phyloP scores from a whole-genome alignment of 371 early-diverging fungal species.

The Sporodiniella umbellata region DNA sequence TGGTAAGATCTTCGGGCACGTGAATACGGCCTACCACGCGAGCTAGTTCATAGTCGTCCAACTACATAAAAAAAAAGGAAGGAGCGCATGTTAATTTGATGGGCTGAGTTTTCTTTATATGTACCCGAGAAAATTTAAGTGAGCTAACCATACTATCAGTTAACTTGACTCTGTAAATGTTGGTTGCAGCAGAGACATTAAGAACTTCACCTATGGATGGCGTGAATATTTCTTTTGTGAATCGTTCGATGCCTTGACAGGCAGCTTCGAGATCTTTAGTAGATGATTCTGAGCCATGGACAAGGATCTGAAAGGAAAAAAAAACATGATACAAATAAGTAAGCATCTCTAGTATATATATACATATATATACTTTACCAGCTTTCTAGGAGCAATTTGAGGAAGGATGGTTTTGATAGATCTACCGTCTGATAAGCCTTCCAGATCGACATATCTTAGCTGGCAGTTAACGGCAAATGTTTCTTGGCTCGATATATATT shows the following conservation, averaged over 20 bases:
- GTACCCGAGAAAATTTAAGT: constrained; percentile 68
- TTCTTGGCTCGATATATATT: constrained; percentile 61
- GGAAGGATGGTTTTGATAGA: constrained; percentile 85
- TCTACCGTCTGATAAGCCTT: constrained; percentile 86
- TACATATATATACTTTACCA: constrained; percentile 46
- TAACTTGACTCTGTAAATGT: constrained; percentile 74
- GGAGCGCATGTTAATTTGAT: too few relatives aligned
- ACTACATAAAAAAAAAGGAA: too few relatives aligned
- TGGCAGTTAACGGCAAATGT: constrained; percentile 66
- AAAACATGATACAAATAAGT: too few relatives aligned
- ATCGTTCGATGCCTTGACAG: constrained; percentile 53
- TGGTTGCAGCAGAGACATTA: constrained; percentile 86
- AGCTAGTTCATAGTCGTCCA: constrained; percentile 77
- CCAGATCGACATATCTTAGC: constrained; percentile 84
- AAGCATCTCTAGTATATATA: too few relatives aligned
- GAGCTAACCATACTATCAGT: constrained; percentile 87
- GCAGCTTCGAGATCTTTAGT: constrained; percentile 62
- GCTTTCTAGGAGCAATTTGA: constrained; percentile 78
- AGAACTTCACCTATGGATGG: constrained; percentile 79
- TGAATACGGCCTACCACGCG: constrained; percentile 73
- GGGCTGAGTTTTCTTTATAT: too few relatives aligned
- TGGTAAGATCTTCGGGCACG: constrained; percentile 60
- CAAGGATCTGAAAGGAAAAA: constrained; percentile 56
- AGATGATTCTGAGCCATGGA: constrained; percentile 74
- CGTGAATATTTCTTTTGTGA: constrained; percentile 82